Conservation (phyloP, 768 basidiomycete species). For the Macrolepiota albuminosa region DNA sequence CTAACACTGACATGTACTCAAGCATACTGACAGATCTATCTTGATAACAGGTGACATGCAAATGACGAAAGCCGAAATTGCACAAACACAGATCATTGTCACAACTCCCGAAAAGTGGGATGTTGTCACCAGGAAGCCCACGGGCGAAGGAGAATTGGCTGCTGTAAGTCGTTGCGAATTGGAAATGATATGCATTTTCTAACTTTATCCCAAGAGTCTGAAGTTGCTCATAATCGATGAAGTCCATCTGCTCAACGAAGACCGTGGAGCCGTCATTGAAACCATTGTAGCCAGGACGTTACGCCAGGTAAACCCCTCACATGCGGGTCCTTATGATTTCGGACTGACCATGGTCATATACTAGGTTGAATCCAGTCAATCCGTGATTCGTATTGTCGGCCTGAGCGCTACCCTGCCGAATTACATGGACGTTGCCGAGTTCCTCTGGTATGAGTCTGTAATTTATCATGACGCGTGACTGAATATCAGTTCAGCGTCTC, state of each 20-base stretch:
- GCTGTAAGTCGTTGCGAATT: constrained; percentile 48
- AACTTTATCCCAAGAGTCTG: constrained; percentile 54
- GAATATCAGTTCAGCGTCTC: constrained; percentile 60
- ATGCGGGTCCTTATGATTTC: no score
- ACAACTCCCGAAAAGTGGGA: constrained; percentile 99
- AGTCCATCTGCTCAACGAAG: constrained; percentile 95
- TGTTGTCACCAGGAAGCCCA: constrained; percentile 95
- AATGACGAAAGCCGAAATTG: constrained; percentile 88
- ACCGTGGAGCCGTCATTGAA: constrained; percentile 97
- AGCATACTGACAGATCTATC: constrained; percentile 8
- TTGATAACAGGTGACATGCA: constrained; percentile 81
- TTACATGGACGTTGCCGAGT: constrained; percentile 94
- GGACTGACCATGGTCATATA: not conserved
- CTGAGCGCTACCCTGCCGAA: constrained; percentile 96
- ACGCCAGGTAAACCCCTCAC: constrained; percentile 56
- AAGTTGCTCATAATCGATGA: constrained; percentile 97
- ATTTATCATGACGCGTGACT: not conserved
- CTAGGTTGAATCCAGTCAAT: constrained; percentile 95
- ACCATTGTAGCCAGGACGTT: constrained; percentile 95
- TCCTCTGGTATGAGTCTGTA: constrained; percentile 59
- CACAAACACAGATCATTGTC: constrained; percentile 94
- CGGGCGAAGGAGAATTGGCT: constrained; percentile 94
- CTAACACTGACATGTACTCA: not conserved
- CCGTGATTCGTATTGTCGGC: constrained; percentile 93
- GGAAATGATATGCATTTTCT: not conserved